Conservation (phyloP, 768 basidiomycete genomes). For the Phaffia australis region DNA sequence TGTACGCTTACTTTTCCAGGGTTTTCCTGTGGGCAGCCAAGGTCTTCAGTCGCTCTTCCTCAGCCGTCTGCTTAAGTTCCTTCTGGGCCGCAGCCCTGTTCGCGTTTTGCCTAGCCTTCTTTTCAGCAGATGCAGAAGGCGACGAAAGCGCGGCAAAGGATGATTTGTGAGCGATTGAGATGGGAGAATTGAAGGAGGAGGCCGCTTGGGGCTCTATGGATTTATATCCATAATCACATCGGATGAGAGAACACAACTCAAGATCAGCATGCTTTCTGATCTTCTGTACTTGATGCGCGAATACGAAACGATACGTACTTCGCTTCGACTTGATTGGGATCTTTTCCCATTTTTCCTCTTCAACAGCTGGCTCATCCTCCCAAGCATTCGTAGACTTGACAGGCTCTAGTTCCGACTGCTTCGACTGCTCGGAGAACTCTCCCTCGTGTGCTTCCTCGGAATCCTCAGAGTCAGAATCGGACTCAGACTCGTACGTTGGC, state of each 20-base stretch:
- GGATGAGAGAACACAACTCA: not conserved
- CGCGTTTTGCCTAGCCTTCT: constrained; percentile 17
- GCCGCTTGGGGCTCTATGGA: not conserved
- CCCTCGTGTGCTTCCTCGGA: not conserved
- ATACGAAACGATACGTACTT: not conserved
- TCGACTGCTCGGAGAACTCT: not conserved
- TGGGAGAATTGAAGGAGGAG: not conserved
- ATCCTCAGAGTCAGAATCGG: not conserved
- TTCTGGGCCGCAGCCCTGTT: constrained; percentile 12
- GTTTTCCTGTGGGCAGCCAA: constrained; percentile 14
- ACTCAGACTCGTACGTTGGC: not conserved
- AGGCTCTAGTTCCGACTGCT: not conserved
- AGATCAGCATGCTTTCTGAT: not conserved
- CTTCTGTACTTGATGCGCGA: not conserved
- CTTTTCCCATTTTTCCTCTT: constrained; percentile 1
- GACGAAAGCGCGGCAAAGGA: not conserved
- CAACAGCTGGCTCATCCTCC: not conserved
- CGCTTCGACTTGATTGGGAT: not conserved
- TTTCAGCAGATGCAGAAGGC: constrained; percentile 6
- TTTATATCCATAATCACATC: not conserved
- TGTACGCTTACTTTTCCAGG: constrained; percentile 13
- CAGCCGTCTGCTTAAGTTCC: constrained; percentile 11
- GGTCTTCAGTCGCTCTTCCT: constrained; percentile 16
- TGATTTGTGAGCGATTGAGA: not conserved
- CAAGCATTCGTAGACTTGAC: not conserved